Evolutionary conservation across 2,329 filamentous ascomycete genomes (phyloP).

Genomic region (Ophiostoma angusticollis): DNA sequence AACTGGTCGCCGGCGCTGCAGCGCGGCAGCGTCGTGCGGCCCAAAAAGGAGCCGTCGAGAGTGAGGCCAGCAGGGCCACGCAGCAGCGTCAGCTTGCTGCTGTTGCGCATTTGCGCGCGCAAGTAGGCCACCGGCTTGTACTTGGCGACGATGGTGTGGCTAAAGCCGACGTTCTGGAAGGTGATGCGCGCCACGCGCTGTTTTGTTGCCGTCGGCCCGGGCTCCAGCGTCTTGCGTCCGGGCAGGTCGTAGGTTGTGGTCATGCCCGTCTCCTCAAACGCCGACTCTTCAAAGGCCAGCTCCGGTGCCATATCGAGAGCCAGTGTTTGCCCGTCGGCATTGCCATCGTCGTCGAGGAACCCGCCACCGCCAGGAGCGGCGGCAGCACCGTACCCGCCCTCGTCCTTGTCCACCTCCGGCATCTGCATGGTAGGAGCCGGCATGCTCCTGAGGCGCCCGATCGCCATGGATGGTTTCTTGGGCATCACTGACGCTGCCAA

Average conservation of each 20-base stretch:
- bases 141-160: slow-evolving; percentile 47
- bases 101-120: slow-evolving; percentile 43
- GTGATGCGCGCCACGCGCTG: slow-evolving; percentile 46
- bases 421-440: too few relatives aligned
- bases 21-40: slow-evolving; percentile 40
- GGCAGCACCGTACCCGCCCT: background rate
- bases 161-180: slow-evolving; percentile 35
- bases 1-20: slow-evolving; percentile 43
- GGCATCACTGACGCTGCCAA: too few relatives aligned
- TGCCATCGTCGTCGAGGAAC: slow-evolving; percentile 13
- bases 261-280: slow-evolving; percentile 45
- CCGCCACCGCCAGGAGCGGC: too few relatives aligned
- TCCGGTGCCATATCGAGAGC: slow-evolving; percentile 16
- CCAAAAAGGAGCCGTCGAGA: slow-evolving; percentile 51
- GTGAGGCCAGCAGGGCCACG: slow-evolving; percentile 43
- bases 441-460: too few relatives aligned
- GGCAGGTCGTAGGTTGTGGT: slow-evolving; percentile 50
- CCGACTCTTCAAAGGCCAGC: slow-evolving; percentile 37
- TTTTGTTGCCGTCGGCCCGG: slow-evolving; percentile 37
- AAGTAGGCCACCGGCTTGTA: slow-evolving; percentile 47
- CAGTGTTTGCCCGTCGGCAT: slow-evolving; percentile 15
- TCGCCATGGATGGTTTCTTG: too few relatives aligned
- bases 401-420: background rate
- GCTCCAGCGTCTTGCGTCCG: slow-evolving; percentile 41
- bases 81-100: slow-evolving; percentile 41